A percentile compares a stretch with the other conserved stretches of the same genome.
Evolutionary conservation across 202 grass and related monocot species (phyloP).

Genomic region (Dendrocalamus latiflorus): DNA sequence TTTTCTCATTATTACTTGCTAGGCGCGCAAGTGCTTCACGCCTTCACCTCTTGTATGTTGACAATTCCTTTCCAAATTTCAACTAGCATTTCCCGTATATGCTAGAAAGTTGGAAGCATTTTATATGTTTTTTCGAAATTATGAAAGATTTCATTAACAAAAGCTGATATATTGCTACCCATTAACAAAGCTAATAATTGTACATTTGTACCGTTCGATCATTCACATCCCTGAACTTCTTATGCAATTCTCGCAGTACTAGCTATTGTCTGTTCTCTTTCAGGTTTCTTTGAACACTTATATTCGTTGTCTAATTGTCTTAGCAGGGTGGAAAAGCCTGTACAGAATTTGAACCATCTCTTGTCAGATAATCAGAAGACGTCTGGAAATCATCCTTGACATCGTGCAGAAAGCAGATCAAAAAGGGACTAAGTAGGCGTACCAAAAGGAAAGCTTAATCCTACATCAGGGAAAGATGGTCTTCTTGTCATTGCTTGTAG

Average conservation of each 20-base stretch:
- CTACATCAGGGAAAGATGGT: constrained; percentile 46
- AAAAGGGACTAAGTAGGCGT: background rate
- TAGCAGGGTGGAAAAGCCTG: background rate
- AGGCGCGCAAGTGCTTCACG: background rate
- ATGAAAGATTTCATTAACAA: background rate
- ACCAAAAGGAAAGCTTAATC: background rate
- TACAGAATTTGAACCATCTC: background rate
- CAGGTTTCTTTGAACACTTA: background rate
- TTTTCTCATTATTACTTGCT: background rate
- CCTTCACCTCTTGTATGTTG: background rate
- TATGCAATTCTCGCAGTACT: background rate
- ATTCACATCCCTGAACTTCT: background rate
- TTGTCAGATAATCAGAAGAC: background rate
- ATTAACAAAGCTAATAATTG: background rate
- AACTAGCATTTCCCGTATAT: background rate
- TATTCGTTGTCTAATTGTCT: background rate
- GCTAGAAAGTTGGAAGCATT: background rate
- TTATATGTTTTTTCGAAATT: background rate
- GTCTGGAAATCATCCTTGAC: background rate
- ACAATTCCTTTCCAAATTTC: background rate
- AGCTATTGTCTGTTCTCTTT: background rate
- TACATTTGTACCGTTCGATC: background rate
- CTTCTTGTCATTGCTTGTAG: constrained; percentile 63
- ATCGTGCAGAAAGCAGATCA: background rate
- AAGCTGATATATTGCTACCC: background rate